Percentiles rank a stretch among this genome's conserved stretches.
Evolutionary conservation across 2,329 filamentous ascomycete genomes (phyloP).

Genomic region (Proliferodiscus dingleyae): DNA sequence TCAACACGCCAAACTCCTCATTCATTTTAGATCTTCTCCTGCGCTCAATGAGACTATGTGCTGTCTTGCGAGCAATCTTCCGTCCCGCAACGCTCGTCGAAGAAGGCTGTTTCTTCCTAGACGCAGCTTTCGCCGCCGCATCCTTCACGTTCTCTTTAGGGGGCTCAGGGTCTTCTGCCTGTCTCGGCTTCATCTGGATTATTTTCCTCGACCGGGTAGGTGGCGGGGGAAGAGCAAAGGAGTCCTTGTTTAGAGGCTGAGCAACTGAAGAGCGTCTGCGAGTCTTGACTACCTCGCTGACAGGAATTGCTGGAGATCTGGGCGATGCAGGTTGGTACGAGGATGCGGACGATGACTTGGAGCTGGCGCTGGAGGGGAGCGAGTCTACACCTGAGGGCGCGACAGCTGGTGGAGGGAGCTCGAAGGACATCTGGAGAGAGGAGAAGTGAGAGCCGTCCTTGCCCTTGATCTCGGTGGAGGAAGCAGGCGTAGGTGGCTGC

Average conservation of each 20-base stretch:
- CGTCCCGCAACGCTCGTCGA: constrained; percentile 79
- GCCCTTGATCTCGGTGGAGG: constrained; percentile 73
- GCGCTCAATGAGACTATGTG: constrained; percentile 91
- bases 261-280: constrained; percentile 44
- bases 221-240: constrained; percentile 82
- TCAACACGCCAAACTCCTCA: constrained; percentile 90
- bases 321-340: constrained; percentile 44
- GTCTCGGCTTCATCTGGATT: constrained; percentile 87
- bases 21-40: constrained; percentile 95
- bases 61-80: constrained; percentile 93
- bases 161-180: constrained; percentile 34
- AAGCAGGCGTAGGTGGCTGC: constrained; percentile 71
- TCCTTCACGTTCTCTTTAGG: constrained; percentile 16
- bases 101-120: constrained; percentile 73
- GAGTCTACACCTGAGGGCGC: constrained; percentile 42
- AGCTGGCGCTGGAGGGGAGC: constrained; percentile 41
- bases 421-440: constrained; percentile 63
- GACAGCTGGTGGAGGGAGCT: constrained; percentile 73
- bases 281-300: constrained; percentile 37
- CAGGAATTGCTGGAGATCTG: constrained; percentile 35
- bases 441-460: constrained; percentile 62
- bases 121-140: constrained; percentile 17
- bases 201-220: constrained; percentile 92
- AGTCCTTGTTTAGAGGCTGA: constrained; percentile 43
- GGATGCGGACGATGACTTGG: constrained; percentile 44